These are phyloP conservation scores for Mycena rebaudengoi DNA, from an alignment of 768 basidiomycete genomes.

Conservation along the genomic window DNA sequence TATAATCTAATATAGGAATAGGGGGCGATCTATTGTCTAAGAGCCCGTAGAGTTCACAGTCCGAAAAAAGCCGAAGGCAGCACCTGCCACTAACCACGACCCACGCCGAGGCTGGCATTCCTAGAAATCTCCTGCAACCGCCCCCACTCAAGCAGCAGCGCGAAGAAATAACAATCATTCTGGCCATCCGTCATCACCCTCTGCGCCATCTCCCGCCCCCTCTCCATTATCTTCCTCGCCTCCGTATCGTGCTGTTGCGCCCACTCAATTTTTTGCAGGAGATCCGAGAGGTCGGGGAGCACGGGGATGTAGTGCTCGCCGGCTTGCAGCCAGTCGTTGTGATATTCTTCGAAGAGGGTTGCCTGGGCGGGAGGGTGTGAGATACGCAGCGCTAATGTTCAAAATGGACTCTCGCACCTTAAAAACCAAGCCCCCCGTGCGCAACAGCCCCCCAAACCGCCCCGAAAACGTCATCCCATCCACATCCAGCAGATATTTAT, in stretches of 20 bases:
- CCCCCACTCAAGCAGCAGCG: slow-evolving; percentile 21
- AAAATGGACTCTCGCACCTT: slow-evolving; percentile 3
- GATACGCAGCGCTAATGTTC: background rate
- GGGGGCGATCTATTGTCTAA: too few species aligned
- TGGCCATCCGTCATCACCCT: slow-evolving; percentile 18
- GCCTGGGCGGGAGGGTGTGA: background rate
- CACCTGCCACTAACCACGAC: too few species aligned
- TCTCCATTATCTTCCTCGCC: slow-evolving; percentile 16
- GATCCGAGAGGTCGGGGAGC: slow-evolving; percentile 15
- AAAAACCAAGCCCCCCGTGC: slow-evolving; percentile 15
- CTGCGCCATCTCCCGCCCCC: slow-evolving; percentile 8
- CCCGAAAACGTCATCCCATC: slow-evolving; percentile 17
- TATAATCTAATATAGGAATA: too few species aligned
- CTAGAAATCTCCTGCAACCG: slow-evolving; percentile 14
- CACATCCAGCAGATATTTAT: slow-evolving; percentile 19
- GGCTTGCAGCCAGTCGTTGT: slow-evolving; percentile 11
- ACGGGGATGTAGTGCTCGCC: slow-evolving; percentile 20
- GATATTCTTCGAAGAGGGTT: slow-evolving; percentile 15
- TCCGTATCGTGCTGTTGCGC: slow-evolving; percentile 13
- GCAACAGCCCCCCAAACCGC: slow-evolving; percentile 13
- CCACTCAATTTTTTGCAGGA: slow-evolving; percentile 19
- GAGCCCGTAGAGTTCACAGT: too few species aligned
- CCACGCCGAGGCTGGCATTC: background rate
- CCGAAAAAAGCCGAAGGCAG: too few species aligned
- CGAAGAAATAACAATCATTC: slow-evolving; percentile 9